These are phyloP conservation scores for Carex kokanica DNA, from an alignment of 176 grass and related monocot genomes.

Conservation along the genomic window DNA sequence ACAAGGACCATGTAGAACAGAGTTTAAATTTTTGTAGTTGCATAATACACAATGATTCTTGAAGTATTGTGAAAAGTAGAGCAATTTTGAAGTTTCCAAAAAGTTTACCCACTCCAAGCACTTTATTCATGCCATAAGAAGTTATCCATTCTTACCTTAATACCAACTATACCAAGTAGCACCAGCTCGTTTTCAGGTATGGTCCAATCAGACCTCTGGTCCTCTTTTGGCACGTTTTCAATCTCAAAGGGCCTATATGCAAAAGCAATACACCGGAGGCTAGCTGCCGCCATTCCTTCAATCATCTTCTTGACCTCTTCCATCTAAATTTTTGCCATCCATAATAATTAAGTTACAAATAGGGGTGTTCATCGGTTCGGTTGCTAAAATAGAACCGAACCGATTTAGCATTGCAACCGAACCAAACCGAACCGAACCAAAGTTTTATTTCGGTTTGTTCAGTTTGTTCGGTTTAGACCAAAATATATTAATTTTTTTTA, in stretches of 20 bases:
- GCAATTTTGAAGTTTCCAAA: background rate
- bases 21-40: background rate
- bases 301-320: constrained; percentile 70
- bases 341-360: background rate
- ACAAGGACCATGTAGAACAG: background rate
- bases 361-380: too few relatives aligned
- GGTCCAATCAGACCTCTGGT: constrained; percentile 61
- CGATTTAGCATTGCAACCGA: too few relatives aligned
- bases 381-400: too few relatives aligned
- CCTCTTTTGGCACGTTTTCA: constrained; percentile 66
- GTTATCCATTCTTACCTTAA: constrained; percentile 50
- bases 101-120: background rate
- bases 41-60: background rate
- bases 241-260: constrained; percentile 59
- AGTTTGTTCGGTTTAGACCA: too few relatives aligned
- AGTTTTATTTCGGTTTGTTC: too few relatives aligned
- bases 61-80: background rate
- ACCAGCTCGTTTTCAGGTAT: constrained; percentile 78
- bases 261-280: constrained; percentile 85
- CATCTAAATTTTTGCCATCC: constrained; percentile 36
- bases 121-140: background rate
- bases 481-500: too few relatives aligned
- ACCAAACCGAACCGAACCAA: too few relatives aligned
- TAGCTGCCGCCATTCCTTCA: constrained; percentile 73
- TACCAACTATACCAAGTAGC: constrained; percentile 75